Evolutionary conservation across 306 rosid genomes (phyloP).

Genomic region (Inga oerstediana): DNA sequence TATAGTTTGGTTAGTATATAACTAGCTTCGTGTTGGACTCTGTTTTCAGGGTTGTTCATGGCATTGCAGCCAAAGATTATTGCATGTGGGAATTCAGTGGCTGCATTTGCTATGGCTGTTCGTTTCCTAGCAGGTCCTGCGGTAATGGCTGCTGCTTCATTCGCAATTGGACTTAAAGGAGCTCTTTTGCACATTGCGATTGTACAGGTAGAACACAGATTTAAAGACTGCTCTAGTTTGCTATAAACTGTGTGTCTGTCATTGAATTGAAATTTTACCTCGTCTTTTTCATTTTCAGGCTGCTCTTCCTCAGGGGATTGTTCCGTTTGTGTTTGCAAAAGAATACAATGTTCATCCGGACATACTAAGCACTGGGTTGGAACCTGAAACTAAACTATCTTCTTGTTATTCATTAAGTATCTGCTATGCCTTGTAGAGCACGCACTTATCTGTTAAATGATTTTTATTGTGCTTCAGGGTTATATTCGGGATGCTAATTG

Average conservation of each 20-base stretch:
- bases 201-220: slow-evolving; percentile 60
- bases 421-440: neutral
- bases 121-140: slow-evolving; percentile 70
- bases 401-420: neutral
- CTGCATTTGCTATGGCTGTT: slow-evolving; percentile 58
- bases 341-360: slow-evolving; percentile 83
- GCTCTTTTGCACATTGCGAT: slow-evolving; percentile 62
- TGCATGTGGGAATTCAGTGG: slow-evolving; percentile 64
- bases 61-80: slow-evolving; percentile 71
- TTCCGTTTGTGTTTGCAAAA: slow-evolving; percentile 91
- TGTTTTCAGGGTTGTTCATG: slow-evolving; percentile 67
- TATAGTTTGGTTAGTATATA: neutral
- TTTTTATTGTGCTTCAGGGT: slow-evolving; percentile 53
- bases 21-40: neutral
- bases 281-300: slow-evolving; percentile 54
- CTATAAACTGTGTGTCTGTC: neutral
- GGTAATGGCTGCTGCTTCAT: slow-evolving; percentile 75
- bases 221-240: neutral
- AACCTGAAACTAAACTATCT: neutral
- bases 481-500: slow-evolving; percentile 82
- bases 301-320: slow-evolving; percentile 96
- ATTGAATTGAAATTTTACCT: neutral
- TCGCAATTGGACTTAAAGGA: slow-evolving; percentile 62
- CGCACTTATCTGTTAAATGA: neutral
- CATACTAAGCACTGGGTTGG: slow-evolving; percentile 84